phyloP scores from a whole-genome alignment of 148 eudicot species.

The Vaccinium myrtillus region DNA sequence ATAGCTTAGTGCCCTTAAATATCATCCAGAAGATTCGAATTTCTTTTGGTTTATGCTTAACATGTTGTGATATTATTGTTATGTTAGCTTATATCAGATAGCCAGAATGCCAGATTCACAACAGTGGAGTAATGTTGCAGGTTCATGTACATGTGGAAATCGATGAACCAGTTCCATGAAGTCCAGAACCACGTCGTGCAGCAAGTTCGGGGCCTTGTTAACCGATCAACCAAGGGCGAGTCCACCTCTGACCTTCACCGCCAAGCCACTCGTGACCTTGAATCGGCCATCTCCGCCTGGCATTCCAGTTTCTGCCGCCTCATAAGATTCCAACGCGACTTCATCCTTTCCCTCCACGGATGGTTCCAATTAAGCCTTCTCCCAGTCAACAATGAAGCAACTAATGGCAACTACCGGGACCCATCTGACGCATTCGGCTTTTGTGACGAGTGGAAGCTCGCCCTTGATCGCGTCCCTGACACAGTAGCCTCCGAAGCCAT shows the following conservation, averaged over 20 bases:
- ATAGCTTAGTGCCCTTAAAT: neutral
- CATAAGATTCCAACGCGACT: conserved; percentile 77
- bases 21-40: neutral
- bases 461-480: conserved; percentile 85
- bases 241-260: conserved; percentile 91
- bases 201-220: conserved; percentile 88
- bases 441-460: conserved; percentile 90
- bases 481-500: conserved; percentile 94
- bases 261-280: conserved; percentile 93
- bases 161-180: conserved; percentile 90
- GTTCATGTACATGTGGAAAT: conserved; percentile 98
- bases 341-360: conserved; percentile 80
- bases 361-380: conserved; percentile 81
- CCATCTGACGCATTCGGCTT: conserved; percentile 54
- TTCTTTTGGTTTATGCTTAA: neutral
- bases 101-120: neutral
- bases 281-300: conserved; percentile 92
- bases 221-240: conserved; percentile 51
- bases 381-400: conserved; percentile 51
- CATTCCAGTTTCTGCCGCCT: conserved; percentile 91
- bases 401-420: conserved; percentile 25
- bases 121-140: conserved; percentile 33
- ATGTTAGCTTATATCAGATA: too few relatives aligned
- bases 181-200: conserved; percentile 91
- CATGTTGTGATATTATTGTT: neutral